phyloP scores from a whole-genome alignment of 148 eudicot species.

The Tetragonia tetragonoides region DNA sequence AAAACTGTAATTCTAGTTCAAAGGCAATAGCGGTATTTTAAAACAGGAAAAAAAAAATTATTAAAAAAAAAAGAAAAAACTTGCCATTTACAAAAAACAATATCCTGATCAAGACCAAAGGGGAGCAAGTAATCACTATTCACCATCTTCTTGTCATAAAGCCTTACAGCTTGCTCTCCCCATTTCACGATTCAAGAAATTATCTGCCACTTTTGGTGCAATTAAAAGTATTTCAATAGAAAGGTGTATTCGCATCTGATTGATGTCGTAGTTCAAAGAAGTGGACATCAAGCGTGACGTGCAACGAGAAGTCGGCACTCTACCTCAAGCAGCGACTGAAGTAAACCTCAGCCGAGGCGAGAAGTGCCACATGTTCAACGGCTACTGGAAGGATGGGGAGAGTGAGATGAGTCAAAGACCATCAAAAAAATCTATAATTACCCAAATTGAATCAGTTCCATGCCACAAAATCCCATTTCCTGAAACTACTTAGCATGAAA shows the following conservation, averaged over 20 bases:
- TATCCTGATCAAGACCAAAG: neutral
- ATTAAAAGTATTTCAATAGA: neutral
- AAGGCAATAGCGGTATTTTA: too few relatives aligned
- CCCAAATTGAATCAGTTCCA: neutral
- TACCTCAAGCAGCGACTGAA: neutral
- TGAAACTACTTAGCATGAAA: neutral
- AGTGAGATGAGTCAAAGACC: neutral
- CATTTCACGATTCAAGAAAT: neutral
- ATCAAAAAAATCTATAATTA: neutral
- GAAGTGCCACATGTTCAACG: neutral
- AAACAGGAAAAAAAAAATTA: too few relatives aligned
- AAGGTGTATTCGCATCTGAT: neutral
- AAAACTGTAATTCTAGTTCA: too few relatives aligned
- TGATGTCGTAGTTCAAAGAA: neutral
- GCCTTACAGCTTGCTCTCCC: neutral
- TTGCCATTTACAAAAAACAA: neutral
- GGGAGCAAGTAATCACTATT: neutral
- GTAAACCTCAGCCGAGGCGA: neutral
- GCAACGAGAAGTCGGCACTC: neutral
- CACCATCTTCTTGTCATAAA: neutral
- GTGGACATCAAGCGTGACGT: neutral
- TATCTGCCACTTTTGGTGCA: neutral
- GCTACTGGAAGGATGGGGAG: neutral
- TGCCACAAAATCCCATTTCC: neutral
- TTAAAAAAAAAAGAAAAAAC: too few relatives aligned